phyloP scores from a whole-genome alignment of 371 early-diverging fungal genomes.

The Saksenaea vasiformis region DNA sequence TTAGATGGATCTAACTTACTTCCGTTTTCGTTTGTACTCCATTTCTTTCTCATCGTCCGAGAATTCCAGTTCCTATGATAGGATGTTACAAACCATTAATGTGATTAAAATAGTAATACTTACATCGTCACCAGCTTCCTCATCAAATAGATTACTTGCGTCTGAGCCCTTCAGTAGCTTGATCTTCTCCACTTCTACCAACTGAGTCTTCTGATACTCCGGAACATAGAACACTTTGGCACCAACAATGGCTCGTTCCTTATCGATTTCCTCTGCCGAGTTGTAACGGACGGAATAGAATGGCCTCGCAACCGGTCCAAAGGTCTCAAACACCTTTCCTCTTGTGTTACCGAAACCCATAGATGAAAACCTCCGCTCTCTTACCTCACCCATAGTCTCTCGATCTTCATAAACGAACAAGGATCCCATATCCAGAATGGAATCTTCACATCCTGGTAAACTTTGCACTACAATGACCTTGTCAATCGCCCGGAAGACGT shows the following conservation, averaged over 20 bases:
- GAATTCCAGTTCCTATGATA: constrained; percentile 73
- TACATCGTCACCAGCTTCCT: constrained; percentile 79
- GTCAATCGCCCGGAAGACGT: constrained; percentile 70
- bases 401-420: constrained; percentile 72
- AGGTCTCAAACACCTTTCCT: constrained; percentile 84
- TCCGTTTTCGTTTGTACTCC: constrained; percentile 50
- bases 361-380: not conserved
- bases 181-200: constrained; percentile 70
- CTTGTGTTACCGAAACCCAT: not conserved
- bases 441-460: constrained; percentile 42
- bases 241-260: constrained; percentile 45
- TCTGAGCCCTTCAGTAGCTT: constrained; percentile 79
- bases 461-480: constrained; percentile 77
- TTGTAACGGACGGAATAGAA: constrained; percentile 83
- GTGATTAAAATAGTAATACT: not conserved
- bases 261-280: constrained; percentile 59
- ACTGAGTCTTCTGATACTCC: constrained; percentile 48
- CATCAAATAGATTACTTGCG: constrained; percentile 92
- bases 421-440: constrained; percentile 79
- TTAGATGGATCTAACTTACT: constrained; percentile 15
- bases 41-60: constrained; percentile 88
- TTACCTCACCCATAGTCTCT: constrained; percentile 72
- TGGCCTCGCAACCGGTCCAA: constrained; percentile 89
- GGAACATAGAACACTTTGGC: constrained; percentile 65
- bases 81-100: not conserved